Conservation (phyloP, 805 yeast genomes). For the Sugiyamaella smithiae region DNA sequence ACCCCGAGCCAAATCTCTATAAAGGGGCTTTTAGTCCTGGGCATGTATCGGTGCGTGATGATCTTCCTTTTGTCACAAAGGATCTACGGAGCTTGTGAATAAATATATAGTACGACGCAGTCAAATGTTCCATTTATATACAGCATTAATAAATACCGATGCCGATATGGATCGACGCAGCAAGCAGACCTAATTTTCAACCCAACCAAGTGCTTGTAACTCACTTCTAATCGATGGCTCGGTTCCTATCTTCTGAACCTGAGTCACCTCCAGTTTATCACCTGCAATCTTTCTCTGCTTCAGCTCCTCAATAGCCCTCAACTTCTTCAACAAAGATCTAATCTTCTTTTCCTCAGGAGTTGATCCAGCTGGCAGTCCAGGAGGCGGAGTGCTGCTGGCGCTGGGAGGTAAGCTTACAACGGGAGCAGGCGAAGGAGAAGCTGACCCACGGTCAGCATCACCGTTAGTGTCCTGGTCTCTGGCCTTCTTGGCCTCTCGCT, state of each 20-base stretch:
- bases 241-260: conserved; percentile 80
- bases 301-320: conserved; percentile 90
- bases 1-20: conserved; percentile 50
- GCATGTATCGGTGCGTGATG: conserved; percentile 47
- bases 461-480: conserved; percentile 20
- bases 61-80: conserved; percentile 46
- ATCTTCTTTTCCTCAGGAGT: conserved; percentile 85
- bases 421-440: conserved; percentile 30
- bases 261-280: conserved; percentile 89
- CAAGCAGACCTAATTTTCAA: conserved; percentile 29
- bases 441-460: conserved; percentile 29
- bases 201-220: conserved; percentile 73
- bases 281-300: conserved; percentile 81
- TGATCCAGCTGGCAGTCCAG: conserved; percentile 13
- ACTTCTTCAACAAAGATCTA: conserved; percentile 83
- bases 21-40: conserved; percentile 48
- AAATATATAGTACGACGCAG: too few species aligned
- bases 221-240: conserved; percentile 80
- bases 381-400: conserved; percentile 32
- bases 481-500: conserved; percentile 45
- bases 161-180: background rate
- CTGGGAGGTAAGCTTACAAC: conserved; percentile 17
- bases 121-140: conserved; percentile 3
- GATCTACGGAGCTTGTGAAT: conserved; percentile 43
- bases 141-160: conserved; percentile 11